phyloP scores from a whole-genome alignment of 2,329 filamentous ascomycete genomes.

The Orbilia javanica region DNA sequence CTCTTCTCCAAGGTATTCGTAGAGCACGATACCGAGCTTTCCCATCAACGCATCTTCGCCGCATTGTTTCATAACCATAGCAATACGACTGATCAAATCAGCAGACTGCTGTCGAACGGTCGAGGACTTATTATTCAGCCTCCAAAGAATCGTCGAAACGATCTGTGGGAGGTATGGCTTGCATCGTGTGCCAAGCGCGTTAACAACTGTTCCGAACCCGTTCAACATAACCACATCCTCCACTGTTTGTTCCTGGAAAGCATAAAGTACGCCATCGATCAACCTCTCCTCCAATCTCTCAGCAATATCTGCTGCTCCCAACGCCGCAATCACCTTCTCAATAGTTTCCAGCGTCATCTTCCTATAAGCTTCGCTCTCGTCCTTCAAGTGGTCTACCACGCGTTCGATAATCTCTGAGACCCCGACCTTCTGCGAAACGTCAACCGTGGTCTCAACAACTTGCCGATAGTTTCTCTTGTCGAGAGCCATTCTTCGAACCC shows the following conservation, averaged over 20 bases:
- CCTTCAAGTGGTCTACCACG: conserved; percentile 94
- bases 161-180: conserved; percentile 98
- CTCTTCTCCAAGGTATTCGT: conserved; percentile 98
- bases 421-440: conserved; percentile 97
- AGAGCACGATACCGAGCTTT: conserved; percentile 92
- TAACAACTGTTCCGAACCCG: conserved; percentile 97
- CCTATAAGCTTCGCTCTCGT: conserved; percentile 96
- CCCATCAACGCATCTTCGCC: conserved; percentile 96
- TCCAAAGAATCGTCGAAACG: conserved; percentile 94
- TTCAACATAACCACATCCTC: conserved; percentile 97
- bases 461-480: conserved; percentile 98
- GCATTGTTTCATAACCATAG: conserved; percentile 99
- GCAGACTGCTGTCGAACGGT: conserved; percentile 97
- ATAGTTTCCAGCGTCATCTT: conserved; percentile 99
- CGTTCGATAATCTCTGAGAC: conserved; percentile 93
- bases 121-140: conserved; percentile 96
- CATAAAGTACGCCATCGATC: conserved; percentile 93
- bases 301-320: conserved; percentile 93
- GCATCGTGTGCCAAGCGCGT: conserved; percentile 90
- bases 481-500: conserved; percentile 95
- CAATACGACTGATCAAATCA: conserved; percentile 94
- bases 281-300: conserved; percentile 92
- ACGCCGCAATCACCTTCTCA: conserved; percentile 92
- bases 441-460: conserved; percentile 97
- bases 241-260: conserved; percentile 97